phyloP scores from a whole-genome alignment of 148 eudicot species.

The Linanthus parryae region DNA sequence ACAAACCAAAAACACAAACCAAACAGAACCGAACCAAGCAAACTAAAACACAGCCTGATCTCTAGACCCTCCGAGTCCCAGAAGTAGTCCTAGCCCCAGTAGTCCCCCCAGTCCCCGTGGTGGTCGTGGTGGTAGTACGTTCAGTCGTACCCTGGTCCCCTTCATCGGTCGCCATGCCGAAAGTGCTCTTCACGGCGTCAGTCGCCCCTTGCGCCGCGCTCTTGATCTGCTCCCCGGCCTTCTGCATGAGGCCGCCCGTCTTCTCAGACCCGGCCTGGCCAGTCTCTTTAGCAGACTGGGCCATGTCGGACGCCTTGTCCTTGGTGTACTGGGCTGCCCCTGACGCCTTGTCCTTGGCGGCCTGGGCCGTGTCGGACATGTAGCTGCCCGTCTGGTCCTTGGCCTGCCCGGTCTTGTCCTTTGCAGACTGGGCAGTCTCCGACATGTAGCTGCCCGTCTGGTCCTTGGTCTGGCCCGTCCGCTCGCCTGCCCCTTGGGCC shows the following conservation, averaged over 20 bases:
- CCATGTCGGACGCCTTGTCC: slow-evolving; percentile 22
- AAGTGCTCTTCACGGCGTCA: slow-evolving; percentile 54
- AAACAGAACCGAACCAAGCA: too few species aligned
- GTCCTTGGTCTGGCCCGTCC: slow-evolving; percentile 12
- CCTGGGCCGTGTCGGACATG: slow-evolving; percentile 23
- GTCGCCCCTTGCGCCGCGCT: slow-evolving; percentile 65
- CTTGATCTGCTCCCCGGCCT: slow-evolving; percentile 55
- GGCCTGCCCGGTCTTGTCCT: slow-evolving; percentile 4
- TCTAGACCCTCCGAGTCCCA: too few species aligned
- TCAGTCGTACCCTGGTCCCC: slow-evolving; percentile 4
- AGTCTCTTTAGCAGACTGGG: slow-evolving; percentile 31
- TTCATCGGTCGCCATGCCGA: slow-evolving; percentile 44
- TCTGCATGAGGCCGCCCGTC: slow-evolving; percentile 46
- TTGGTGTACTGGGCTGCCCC: slow-evolving; percentile 28
- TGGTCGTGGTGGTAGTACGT: neutral
- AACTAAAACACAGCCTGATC: too few species aligned
- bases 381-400: slow-evolving; percentile 29
- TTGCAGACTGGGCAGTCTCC: slow-evolving; percentile 20
- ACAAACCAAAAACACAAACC: too few species aligned
- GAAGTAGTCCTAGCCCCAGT: too few species aligned
- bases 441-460: too few species aligned
- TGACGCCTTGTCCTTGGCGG: slow-evolving; percentile 13
- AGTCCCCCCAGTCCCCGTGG: too few species aligned
- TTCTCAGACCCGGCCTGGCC: slow-evolving; percentile 62
- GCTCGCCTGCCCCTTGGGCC: neutral